Conservation (phyloP, 768 basidiomycete species). For the Austroboletus festivus region DNA sequence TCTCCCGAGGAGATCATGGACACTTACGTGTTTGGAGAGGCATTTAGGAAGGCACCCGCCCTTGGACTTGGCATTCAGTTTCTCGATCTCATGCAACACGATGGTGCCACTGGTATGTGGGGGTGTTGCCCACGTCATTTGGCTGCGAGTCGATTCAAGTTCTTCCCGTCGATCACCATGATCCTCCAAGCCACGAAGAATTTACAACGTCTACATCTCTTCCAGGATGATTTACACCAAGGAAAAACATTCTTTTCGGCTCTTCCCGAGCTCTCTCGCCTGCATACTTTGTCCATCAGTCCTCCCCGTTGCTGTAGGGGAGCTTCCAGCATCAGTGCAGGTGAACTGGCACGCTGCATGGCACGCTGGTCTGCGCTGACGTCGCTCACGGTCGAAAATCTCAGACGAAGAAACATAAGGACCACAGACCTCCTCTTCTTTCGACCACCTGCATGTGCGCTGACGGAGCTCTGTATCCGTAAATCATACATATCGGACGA, state of each 20-base stretch:
- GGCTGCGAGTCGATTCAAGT: background rate
- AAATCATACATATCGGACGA: background rate
- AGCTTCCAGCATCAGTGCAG: background rate
- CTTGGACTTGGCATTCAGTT: background rate
- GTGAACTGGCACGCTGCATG: background rate
- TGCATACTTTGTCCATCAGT: background rate
- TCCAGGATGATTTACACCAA: background rate
- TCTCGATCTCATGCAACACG: constrained; percentile 1
- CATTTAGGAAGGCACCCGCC: background rate
- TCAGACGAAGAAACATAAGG: background rate
- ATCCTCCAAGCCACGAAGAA: constrained; percentile 4
- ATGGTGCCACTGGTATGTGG: background rate
- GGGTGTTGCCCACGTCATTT: background rate
- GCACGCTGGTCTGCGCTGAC: background rate
- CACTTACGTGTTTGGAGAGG: background rate
- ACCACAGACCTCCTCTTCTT: background rate
- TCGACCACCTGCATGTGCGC: constrained; percentile 1
- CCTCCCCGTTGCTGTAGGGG: no score
- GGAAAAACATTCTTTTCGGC: background rate
- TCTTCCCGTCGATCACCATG: background rate
- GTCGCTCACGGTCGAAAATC: background rate
- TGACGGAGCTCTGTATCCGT: background rate
- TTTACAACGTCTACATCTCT: background rate
- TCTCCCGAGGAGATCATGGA: background rate
- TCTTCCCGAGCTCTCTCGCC: background rate